Percentiles rank a stretch among this genome's conserved stretches.
phyloP scores from a whole-genome alignment of 805 yeast species.

The Candida maesae region DNA sequence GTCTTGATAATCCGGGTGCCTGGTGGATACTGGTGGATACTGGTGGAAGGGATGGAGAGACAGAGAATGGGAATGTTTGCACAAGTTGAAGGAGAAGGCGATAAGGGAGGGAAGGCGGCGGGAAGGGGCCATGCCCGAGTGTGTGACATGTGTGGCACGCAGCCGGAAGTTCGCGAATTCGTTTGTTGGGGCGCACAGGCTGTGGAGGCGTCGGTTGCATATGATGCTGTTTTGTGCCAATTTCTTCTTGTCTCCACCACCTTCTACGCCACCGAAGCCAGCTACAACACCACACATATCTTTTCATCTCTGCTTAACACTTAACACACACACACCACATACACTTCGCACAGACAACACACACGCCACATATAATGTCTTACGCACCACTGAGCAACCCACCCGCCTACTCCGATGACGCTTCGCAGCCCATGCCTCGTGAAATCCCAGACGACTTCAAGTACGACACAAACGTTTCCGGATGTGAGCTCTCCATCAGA shows the following conservation, averaged over 20 bases:
- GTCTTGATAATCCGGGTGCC: too few species aligned
- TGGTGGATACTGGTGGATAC: neutral
- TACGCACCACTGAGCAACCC: slow-evolving; percentile 26
- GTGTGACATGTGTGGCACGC: neutral
- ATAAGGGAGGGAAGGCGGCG: too few species aligned
- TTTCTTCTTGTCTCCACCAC: neutral
- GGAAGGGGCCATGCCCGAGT: too few species aligned
- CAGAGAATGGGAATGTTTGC: too few species aligned
- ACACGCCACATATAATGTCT: slow-evolving; percentile 15
- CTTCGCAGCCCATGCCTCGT: slow-evolving; percentile 11
- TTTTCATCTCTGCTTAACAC: too few species aligned
- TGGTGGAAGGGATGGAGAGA: too few species aligned
- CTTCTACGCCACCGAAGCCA: neutral
- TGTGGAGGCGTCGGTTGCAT: too few species aligned
- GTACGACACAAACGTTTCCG: slow-evolving; percentile 70
- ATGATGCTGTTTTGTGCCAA: neutral
- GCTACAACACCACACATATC: too few species aligned
- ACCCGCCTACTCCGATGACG: slow-evolving; percentile 24
- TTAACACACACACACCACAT: neutral
- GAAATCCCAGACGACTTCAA: slow-evolving; percentile 73
- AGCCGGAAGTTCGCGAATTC: neutral
- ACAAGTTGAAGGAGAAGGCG: too few species aligned
- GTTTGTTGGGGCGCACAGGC: neutral
- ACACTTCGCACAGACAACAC: neutral
- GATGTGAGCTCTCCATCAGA: slow-evolving; percentile 72